phyloP scores from a whole-genome alignment of 139 green algal genomes.

The Picochlorum sp. region DNA sequence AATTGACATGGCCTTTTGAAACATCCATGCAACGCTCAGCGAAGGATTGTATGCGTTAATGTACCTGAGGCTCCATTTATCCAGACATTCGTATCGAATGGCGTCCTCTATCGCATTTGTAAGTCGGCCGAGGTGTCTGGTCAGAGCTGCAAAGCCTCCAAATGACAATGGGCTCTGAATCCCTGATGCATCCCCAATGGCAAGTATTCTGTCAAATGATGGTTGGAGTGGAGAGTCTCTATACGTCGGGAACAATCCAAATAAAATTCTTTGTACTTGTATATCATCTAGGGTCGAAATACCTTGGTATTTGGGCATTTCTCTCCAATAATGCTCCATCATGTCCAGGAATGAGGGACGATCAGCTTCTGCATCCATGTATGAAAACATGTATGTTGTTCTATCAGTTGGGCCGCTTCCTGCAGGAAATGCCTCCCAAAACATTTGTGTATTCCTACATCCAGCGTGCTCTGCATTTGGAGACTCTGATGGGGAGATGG shows the following conservation, averaged over 20 bases:
- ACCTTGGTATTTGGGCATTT: conserved; percentile 82
- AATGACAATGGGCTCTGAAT: conserved; percentile 92
- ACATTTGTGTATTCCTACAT: conserved; percentile 48
- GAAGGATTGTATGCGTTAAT: conserved; percentile 65
- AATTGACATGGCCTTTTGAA: conserved; percentile 84
- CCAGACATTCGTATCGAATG: conserved; percentile 14
- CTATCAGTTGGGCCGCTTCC: conserved; percentile 60
- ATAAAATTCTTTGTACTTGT: conserved; percentile 75
- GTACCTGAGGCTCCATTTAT: conserved; percentile 21
- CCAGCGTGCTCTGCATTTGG: background rate
- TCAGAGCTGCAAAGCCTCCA: conserved; percentile 85
- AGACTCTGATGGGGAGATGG: conserved; percentile 23
- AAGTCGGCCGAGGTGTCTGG: conserved; percentile 61
- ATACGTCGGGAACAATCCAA: conserved; percentile 93
- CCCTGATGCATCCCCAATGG: conserved; percentile 74
- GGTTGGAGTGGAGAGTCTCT: conserved; percentile 69
- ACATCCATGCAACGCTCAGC: conserved; percentile 65
- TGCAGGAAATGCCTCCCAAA: conserved; percentile 89
- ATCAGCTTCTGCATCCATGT: conserved; percentile 68
- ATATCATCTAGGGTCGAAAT: conserved; percentile 59
- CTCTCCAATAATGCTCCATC: conserved; percentile 88
- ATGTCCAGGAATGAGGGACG: conserved; percentile 63
- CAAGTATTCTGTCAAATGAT: conserved; percentile 72
- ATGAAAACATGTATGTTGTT: conserved; percentile 98
- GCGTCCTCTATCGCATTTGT: conserved; percentile 15